Evolutionary conservation across 1,139 yeast genomes (phyloP), one percentile per base, ranked within the genome.

Genomic region (Nematodospora anomalae): DNA sequence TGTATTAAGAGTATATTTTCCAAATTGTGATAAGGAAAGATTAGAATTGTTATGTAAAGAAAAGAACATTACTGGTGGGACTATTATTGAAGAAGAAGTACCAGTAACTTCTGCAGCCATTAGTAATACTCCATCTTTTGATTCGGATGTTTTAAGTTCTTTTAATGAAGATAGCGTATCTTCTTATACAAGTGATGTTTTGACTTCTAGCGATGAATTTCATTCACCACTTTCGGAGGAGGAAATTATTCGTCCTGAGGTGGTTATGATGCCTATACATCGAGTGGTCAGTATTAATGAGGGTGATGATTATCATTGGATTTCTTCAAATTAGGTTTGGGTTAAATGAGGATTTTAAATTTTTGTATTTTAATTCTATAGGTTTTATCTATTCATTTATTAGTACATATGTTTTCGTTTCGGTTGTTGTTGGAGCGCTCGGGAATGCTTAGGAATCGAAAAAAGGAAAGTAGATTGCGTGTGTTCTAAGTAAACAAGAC

Each of bases 21-120:
- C 83, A 18, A 79, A 79, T 52, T 70, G 79, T 46, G 82, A 79
- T 43, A 58, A 63, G 11, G 55, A 50, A 12, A 78, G 73, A 50
- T 64, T 79, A 53, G 82, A 78, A 50, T 43, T 44, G 13, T 57
- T 79, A 36, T 58, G 80, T 43, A 51, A 64, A 33, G 85, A 79
- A 29, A 61, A 72, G 40, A 74, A 71, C 26, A 69, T 80, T 9
- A 52, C 65, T 6, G 70, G 72, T 20, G 85, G 84, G 1, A 57
- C 69, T 20, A 74, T 76, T 9, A 58, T 62, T 42, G 65, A 64
- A 40, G 68, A 60, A 35, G 29, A 24, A 11, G 35, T 16, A 20
- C 32, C 39, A 32, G 15, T 18, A 20, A 11, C 36, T n/a, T 8
- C 32, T 4, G 35, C 11, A 15, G 16, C 24, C 5, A 26, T 32